Conservation (phyloP, 2,329 filamentous ascomycete species). For the Diaporthe batatas region DNA sequence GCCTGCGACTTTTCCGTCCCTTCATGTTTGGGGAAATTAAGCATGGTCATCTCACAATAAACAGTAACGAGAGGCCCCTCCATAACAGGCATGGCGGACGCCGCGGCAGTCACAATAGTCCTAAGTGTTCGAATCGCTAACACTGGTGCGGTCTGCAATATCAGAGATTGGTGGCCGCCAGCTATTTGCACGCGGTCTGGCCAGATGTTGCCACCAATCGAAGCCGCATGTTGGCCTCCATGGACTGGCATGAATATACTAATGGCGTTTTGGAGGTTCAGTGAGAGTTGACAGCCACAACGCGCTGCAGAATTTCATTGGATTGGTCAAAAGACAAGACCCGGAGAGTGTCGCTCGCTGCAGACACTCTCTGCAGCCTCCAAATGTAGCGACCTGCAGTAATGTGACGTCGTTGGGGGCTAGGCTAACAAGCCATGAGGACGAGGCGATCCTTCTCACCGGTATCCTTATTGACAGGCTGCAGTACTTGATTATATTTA, state of each 20-base stretch:
- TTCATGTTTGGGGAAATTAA: conserved; percentile 23
- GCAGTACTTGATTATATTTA: too few species aligned
- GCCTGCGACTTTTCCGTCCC: not conserved
- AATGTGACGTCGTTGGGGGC: too few species aligned
- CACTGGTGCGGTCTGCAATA: not conserved
- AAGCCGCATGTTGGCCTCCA: not conserved
- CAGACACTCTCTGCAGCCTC: too few species aligned
- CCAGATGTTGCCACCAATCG: not conserved
- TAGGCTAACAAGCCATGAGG: too few species aligned
- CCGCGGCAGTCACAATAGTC: not conserved
- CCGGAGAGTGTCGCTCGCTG: too few species aligned
- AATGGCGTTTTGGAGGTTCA: too few species aligned
- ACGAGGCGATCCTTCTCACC: too few species aligned
- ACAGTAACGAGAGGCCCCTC: not conserved
- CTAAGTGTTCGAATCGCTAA: not conserved
- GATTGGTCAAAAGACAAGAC: too few species aligned
- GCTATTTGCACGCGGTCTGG: not conserved
- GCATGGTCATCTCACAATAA: not conserved
- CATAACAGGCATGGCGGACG: not conserved
- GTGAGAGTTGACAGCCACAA: too few species aligned
- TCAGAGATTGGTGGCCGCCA: not conserved
- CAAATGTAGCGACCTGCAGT: too few species aligned
- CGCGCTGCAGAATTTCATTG: too few species aligned
- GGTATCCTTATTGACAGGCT: too few species aligned
- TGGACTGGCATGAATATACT: not conserved